Evolutionary conservation across 345 rosid genomes (phyloP).

Genomic region (Pugionium cornutum): DNA sequence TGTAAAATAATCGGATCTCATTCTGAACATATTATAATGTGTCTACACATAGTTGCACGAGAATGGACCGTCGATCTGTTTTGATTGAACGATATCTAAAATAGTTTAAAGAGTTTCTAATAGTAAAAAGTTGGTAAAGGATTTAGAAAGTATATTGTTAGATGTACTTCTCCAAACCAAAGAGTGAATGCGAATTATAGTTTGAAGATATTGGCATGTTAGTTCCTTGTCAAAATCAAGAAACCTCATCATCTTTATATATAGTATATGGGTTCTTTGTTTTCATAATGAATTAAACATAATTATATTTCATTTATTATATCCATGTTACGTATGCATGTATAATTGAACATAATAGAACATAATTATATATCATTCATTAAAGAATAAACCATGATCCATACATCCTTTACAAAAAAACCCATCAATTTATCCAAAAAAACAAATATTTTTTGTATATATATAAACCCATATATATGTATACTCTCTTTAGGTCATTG

Average conservation of each 20-base stretch:
- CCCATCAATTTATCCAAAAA: too few species aligned
- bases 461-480: too few species aligned
- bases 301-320: background rate
- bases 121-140: constrained; percentile 31
- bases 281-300: constrained; percentile 35
- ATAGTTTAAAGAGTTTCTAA: constrained; percentile 8
- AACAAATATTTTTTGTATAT: too few species aligned
- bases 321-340: constrained; percentile 41
- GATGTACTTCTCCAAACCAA: constrained; percentile 21
- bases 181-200: constrained; percentile 33
- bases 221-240: constrained; percentile 80
- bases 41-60: too few species aligned
- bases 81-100: background rate
- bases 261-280: constrained; percentile 38
- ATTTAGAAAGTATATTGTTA: constrained; percentile 16
- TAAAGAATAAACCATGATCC: too few species aligned
- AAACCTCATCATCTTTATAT: constrained; percentile 33
- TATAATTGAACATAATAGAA: too few species aligned
- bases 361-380: too few species aligned
- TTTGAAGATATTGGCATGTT: constrained; percentile 40
- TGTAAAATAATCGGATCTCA: too few species aligned
- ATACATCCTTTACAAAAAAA: too few species aligned
- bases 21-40: too few species aligned
- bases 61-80: too few species aligned
- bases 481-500: too few species aligned